Evolutionary conservation across 225 moss, liverwort and hornwort species (phyloP).

Genomic region (Marchantia paleacea): DNA sequence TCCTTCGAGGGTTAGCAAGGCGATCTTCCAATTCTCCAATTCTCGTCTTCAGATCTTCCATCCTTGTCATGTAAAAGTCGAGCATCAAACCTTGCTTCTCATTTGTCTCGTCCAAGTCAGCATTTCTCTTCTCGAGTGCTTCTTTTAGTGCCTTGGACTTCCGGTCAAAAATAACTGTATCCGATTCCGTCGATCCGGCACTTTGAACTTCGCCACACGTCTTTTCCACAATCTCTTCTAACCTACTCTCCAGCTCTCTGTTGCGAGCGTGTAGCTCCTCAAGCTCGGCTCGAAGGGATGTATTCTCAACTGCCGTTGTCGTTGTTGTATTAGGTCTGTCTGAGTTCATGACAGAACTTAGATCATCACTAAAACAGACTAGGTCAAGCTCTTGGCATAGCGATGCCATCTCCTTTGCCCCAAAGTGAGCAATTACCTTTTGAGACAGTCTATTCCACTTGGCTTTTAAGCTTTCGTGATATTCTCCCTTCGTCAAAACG

Average conservation of each 20-base stretch:
- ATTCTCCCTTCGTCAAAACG: not conserved
- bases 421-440: not conserved
- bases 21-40: not conserved
- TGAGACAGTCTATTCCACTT: not conserved
- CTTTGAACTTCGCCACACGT: not conserved
- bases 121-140: not conserved
- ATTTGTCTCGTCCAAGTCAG: not conserved
- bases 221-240: not conserved
- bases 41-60: not conserved
- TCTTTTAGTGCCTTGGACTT: not conserved
- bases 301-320: not conserved
- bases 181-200: not conserved
- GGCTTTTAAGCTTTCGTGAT: not conserved
- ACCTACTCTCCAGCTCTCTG: not conserved
- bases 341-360: conserved; percentile 1
- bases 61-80: not conserved
- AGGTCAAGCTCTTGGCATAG: conserved; percentile 9
- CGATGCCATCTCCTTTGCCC: conserved; percentile 2
- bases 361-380: not conserved
- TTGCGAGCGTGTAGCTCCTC: not conserved
- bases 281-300: not conserved
- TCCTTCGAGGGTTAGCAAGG: not conserved
- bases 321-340: not conserved
- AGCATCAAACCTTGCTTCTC: not conserved
- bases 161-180: too few relatives aligned